Base-by-base conservation (phyloP, 108 stramenopile genomes). In the Cyclotella choctawhatcheeana region DNA sequence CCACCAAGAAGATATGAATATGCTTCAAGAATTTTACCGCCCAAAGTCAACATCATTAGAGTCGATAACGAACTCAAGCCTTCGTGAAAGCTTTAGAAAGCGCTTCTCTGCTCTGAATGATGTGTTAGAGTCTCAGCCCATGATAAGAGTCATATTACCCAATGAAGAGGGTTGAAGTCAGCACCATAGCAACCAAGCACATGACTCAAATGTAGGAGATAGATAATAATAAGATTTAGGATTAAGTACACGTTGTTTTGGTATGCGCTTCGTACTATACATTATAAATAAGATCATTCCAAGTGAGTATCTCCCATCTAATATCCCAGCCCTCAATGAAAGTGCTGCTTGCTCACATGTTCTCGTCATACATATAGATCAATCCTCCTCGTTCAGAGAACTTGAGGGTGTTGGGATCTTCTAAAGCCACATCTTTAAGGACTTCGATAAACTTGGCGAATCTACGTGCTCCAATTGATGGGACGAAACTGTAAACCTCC, bases 391-490 rank as follows among this genome's bases (percentile, higher is more conserved):
- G 71, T 14, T 62, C 71, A 32, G 78, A 83, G 64, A 85, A 74
- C 55, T 81, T 85, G 12, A 85, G 45, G n/a, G 73, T 54, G 18
- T 85, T 69, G 10, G 82, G 82, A 69, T 80, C 68, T 55, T 86
- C 83, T 17, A 66, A 21, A 12, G 55, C 35, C 16, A 77, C 53
- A 32, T 73, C 84, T 74, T 86, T 88, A 51, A 94, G 56, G 32
- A 91, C 74, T 18, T 86, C 85, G 29, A 92, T 44, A 58, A 94
- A 90, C 55, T 74, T 89, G n/a, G 86, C 82, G 67, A 92, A 82
- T 25, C 91, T 76, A 52, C 69, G 59, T 37, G 89, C 90, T 14
- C 84, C 89, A 47, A 87, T 69, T 0, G 89, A 79, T 45, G 93
- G 93, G 64, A 88, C 82, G 51, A 94, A 94, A 25, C 70, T 79